These are phyloP conservation scores for Canavalia ensiformis DNA, from an alignment of 306 rosid genomes.

Conservation along the genomic window DNA sequence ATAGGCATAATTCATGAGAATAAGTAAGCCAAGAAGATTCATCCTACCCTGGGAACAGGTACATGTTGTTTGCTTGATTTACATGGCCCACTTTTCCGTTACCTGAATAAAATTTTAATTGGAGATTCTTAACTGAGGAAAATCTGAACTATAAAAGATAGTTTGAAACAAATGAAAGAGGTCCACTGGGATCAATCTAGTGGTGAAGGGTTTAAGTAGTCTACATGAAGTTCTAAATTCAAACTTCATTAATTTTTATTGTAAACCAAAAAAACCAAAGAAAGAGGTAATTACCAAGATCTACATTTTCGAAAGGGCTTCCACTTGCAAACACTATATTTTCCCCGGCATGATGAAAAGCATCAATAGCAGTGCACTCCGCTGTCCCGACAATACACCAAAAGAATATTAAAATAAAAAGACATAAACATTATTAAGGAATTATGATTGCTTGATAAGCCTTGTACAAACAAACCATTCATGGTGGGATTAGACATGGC, in stretches of 20 bases:
- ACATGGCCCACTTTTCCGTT: slow-evolving; percentile 91
- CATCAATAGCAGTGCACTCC: slow-evolving; percentile 96
- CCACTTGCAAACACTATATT: slow-evolving; percentile 95
- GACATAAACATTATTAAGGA: slow-evolving; percentile 44
- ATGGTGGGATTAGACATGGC: slow-evolving; percentile 99
- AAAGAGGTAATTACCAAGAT: slow-evolving; percentile 70
- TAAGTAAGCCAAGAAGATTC: slow-evolving; percentile 46
- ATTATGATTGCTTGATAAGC: slow-evolving; percentile 46
- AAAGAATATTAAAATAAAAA: slow-evolving; percentile 37
- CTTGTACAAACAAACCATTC: slow-evolving; percentile 81
- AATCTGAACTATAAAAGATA: slow-evolving; percentile 36
- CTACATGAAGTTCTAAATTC: too few species aligned
- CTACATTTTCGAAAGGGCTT: slow-evolving; percentile 91
- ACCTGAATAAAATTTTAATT: slow-evolving; percentile 63
- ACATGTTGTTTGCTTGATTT: slow-evolving; percentile 99
- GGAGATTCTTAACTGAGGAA: slow-evolving; percentile 34
- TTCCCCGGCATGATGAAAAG: slow-evolving; percentile 92
- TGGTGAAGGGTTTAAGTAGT: too few species aligned
- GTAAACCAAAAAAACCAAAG: slow-evolving; percentile 13
- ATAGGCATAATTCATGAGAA: slow-evolving; percentile 23
- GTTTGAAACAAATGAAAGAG: too few species aligned
- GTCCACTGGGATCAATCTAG: too few species aligned
- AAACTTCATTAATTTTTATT: too few species aligned
- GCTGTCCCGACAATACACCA: slow-evolving; percentile 64
- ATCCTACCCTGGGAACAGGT: slow-evolving; percentile 91